These are phyloP conservation scores for Xerocomellus amylosporus DNA, from an alignment of 768 basidiomycete species.

Conservation along the genomic window DNA sequence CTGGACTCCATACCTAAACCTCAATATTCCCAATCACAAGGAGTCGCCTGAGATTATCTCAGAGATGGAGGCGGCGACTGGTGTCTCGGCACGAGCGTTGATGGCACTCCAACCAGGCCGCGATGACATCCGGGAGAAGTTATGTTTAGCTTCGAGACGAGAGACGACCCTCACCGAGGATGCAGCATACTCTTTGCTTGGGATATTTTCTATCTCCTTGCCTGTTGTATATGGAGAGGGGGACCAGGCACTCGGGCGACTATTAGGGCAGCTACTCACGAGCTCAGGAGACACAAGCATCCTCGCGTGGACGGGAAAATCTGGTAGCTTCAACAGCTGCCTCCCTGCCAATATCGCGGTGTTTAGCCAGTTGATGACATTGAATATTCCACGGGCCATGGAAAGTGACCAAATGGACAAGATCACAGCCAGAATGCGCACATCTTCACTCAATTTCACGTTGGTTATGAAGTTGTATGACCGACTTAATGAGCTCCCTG, in stretches of 20 bases:
- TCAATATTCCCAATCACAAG: too few relatives aligned
- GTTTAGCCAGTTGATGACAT: neutral
- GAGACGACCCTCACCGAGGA: conserved; percentile 5
- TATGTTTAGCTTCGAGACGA: neutral
- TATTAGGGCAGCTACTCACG: conserved; percentile 6
- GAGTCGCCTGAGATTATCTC: too few relatives aligned
- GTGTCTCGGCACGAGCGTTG: too few relatives aligned
- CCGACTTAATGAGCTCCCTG: neutral
- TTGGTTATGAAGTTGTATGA: neutral
- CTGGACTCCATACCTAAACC: too few relatives aligned
- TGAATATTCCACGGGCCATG: neutral
- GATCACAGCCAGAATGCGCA: neutral
- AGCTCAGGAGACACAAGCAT: conserved; percentile 8
- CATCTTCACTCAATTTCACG: neutral
- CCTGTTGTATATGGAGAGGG: conserved; percentile 9
- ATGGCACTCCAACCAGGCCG: too few relatives aligned
- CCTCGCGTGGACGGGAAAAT: conserved; percentile 10
- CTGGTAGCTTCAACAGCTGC: conserved; percentile 6
- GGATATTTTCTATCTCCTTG: conserved; percentile 2
- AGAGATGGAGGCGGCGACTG: too few relatives aligned
- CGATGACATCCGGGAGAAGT: too few relatives aligned
- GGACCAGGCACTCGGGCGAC: conserved; percentile 2
- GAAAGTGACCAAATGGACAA: neutral
- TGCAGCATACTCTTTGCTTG: conserved; percentile 6
- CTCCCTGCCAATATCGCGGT: conserved; percentile 1